phyloP scores from a whole-genome alignment of 257 asterid species.

The Penstemon eatonii region DNA sequence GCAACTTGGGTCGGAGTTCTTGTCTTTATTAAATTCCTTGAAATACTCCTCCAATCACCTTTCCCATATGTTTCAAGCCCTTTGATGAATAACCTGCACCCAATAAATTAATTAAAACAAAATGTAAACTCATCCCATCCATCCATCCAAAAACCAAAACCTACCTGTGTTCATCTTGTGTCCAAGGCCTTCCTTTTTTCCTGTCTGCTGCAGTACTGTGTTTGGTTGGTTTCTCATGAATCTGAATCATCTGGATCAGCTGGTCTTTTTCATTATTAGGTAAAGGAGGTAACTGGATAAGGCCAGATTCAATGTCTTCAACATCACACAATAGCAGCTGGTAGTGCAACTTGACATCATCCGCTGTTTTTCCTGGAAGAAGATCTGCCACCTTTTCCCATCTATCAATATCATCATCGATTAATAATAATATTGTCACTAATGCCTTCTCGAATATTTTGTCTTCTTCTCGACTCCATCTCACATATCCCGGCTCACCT shows the following conservation, averaged over 20 bases:
- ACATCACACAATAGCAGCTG: slow-evolving; percentile 21
- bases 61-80: slow-evolving; percentile 27
- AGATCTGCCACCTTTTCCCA: slow-evolving; percentile 17
- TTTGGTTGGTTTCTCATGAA: background rate
- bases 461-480: slow-evolving; percentile 26
- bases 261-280: background rate
- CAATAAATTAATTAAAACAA: background rate
- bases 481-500: no score
- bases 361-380: slow-evolving; percentile 21
- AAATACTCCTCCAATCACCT: slow-evolving; percentile 36
- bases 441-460: slow-evolving; percentile 27
- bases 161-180: slow-evolving; percentile 25
- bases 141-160: background rate
- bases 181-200: slow-evolving; percentile 26
- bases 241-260: slow-evolving; percentile 8
- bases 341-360: slow-evolving; percentile 25
- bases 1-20: slow-evolving; percentile 20
- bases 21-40: slow-evolving; percentile 25
- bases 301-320: slow-evolving; percentile 21
- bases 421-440: background rate
- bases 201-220: background rate
- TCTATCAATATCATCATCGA: no score
- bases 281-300: slow-evolving; percentile 14
- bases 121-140: background rate
- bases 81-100: slow-evolving; percentile 28